phyloP scores from a whole-genome alignment of 768 basidiomycete species.

The Amanita thiersii region DNA sequence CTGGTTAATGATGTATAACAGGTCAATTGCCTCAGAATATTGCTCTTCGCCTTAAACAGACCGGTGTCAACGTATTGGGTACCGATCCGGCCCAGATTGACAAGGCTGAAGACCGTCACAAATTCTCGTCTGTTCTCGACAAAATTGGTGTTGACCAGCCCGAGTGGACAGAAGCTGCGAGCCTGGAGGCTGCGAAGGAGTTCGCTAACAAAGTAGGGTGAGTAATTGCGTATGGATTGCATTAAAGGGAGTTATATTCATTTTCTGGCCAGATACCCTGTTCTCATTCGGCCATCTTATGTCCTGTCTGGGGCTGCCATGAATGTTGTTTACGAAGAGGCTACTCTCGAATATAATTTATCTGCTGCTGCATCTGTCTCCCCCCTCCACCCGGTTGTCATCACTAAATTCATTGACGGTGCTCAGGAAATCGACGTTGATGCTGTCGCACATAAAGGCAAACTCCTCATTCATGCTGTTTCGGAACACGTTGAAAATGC shows the following conservation, averaged over 20 bases:
- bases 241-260: slow-evolving; percentile 11
- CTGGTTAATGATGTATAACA: slow-evolving; percentile 18
- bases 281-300: slow-evolving; percentile 96
- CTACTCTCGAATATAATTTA: slow-evolving; percentile 83
- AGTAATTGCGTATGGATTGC: slow-evolving; percentile 20
- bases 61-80: slow-evolving; percentile 87
- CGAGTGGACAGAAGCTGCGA: slow-evolving; percentile 89
- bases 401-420: slow-evolving; percentile 97
- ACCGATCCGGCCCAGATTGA: slow-evolving; percentile 96
- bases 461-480: slow-evolving; percentile 88
- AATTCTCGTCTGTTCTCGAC: slow-evolving; percentile 96
- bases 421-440: slow-evolving; percentile 99
- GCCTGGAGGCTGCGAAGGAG: slow-evolving; percentile 81
- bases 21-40: slow-evolving; percentile 99
- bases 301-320: slow-evolving; percentile 98
- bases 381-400: slow-evolving; percentile 94
- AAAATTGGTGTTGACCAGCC: slow-evolving; percentile 95
- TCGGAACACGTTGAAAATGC: slow-evolving; percentile 99
- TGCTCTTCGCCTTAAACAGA: slow-evolving; percentile 87
- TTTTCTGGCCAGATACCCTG: slow-evolving; percentile 72
- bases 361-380: slow-evolving; percentile 97
- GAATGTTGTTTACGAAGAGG: slow-evolving; percentile 96
- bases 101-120: slow-evolving; percentile 96
- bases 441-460: slow-evolving; percentile 90
- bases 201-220: slow-evolving; percentile 83